Evolutionary conservation across 2,329 filamentous ascomycete species (phyloP), one percentile per base, ranked within the genome.

Genomic region (Venturia effusa): DNA sequence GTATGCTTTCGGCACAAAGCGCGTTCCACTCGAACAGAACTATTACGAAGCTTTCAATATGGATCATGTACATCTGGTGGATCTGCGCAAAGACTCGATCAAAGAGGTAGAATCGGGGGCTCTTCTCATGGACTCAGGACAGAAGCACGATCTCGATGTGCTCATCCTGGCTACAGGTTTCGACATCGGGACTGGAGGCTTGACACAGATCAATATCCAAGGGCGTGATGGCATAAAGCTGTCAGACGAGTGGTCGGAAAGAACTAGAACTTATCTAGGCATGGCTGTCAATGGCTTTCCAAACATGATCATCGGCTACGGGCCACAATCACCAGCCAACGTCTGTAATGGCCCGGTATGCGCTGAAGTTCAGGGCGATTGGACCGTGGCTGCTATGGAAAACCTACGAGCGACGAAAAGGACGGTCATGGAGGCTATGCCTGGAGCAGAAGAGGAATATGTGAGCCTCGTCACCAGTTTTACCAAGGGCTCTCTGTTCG

Each of bases 181-280:
- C 70, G 66, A 66, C 8, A 64, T 67, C 30, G 71, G 69, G 11
- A 64, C 4, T 60, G 64, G 68, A 6, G 71, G 67, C 67, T 66
- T 71, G 48, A 70, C 67, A 65, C 72, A 71, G 1, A 72, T 79
- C 37, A 69, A 71, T 0, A 74, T 82, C 59, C 70, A 69, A 27
- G 83, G 83, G 24, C 76, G 78, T 8, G 68, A 75, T 40, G 79
- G 79, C 0, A 64, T 71, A 4, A 72, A 78, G 10, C 70, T 84
- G 40, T 75, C 76, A 10, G 72, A 80, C 3, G 80, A 80, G 67
- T 83, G 80, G 70, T 71, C 71, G 27, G 71, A 75, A 0, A 81
- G 79, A 0, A 69, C 79, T 0, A 68, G 74, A 0, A 85, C 83
- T 0, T 73, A 85, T 0, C 83, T 86, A 69, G 83, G 82, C 15